phyloP scores from a whole-genome alignment of 1,284 basidiomycete species.

The Nidula niveotomentosa region DNA sequence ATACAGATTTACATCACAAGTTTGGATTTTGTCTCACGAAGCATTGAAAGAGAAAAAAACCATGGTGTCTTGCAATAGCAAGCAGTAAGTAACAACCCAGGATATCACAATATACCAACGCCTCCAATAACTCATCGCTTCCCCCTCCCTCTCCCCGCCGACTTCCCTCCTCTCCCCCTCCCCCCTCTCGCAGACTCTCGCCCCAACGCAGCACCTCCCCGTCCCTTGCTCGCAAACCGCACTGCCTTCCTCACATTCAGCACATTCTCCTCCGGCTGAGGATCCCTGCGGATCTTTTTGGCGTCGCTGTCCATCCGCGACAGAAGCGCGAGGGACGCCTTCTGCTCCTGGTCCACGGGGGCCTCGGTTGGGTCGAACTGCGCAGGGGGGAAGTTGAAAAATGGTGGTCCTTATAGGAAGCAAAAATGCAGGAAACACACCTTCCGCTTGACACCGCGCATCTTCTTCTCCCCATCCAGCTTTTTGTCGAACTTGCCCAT shows the following conservation, averaged over 20 bases:
- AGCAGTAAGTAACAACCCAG: background rate
- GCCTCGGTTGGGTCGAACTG: constrained; percentile 84
- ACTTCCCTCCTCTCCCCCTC: constrained; percentile 13
- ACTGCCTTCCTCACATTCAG: constrained; percentile 90
- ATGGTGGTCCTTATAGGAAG: no score
- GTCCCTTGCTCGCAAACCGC: constrained; percentile 69
- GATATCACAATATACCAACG: background rate
- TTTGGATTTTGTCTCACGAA: background rate
- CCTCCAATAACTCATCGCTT: constrained; percentile 13
- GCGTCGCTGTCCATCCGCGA: constrained; percentile 74
- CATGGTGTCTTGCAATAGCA: background rate
- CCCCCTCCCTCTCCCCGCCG: constrained; percentile 17
- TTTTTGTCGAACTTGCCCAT: constrained; percentile 92
- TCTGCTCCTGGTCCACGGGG: constrained; percentile 67
- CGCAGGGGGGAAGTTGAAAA: no score
- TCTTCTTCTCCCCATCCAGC: constrained; percentile 89
- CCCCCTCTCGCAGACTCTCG: constrained; percentile 24
- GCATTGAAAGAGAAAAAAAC: background rate
- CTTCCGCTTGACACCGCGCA: constrained; percentile 91
- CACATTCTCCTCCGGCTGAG: constrained; percentile 48
- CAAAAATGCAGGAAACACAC: constrained; percentile 36
- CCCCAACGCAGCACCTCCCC: constrained; percentile 59
- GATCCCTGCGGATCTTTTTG: constrained; percentile 59
- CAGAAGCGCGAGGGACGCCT: constrained; percentile 73
- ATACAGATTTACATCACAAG: background rate